These are phyloP conservation scores for Zasmidium citrigriseum DNA, from an alignment of 2,329 filamentous ascomycete species.

Conservation along the genomic window DNA sequence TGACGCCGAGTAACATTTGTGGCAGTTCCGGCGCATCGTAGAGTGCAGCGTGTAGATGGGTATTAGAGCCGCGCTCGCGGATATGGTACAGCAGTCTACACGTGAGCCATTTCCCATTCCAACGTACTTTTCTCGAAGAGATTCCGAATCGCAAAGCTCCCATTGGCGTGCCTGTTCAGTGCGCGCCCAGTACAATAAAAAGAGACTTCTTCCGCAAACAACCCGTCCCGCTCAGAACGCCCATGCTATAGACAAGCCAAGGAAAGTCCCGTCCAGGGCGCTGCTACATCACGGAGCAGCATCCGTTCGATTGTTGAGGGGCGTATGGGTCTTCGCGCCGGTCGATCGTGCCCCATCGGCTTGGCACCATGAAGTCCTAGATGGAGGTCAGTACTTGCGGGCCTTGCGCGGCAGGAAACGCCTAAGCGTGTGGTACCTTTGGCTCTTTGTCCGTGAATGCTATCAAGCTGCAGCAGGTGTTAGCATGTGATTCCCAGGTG, in stretches of 20 bases:
- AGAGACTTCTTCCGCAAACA: constrained; percentile 8
- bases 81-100: constrained; percentile 4
- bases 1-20: not conserved
- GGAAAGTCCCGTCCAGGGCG: constrained; percentile 10
- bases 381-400: constrained; percentile 3
- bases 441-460: constrained; percentile 94
- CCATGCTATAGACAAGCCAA: constrained; percentile 24
- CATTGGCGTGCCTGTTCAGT: not conserved
- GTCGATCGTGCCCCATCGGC: constrained; percentile 91
- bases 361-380: constrained; percentile 93
- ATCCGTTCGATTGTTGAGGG: constrained; percentile 87
- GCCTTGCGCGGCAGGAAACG: not conserved
- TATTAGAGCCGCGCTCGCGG: constrained; percentile 6
- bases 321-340: constrained; percentile 98
- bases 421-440: constrained; percentile 47
- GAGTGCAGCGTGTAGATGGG: not conserved
- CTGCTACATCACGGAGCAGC: constrained; percentile 89
- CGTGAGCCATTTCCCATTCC: not conserved
- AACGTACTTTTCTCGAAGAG: constrained; percentile 2
- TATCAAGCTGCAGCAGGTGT: constrained; percentile 70
- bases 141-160: not conserved
- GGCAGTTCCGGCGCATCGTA: not conserved
- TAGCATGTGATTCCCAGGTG: constrained; percentile 4
- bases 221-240: constrained; percentile 23
- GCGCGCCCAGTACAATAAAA: not conserved